A percentile compares a stretch with the other conserved stretches of the same genome.
Conservation (phyloP, 75 land plant genomes). For the Pinus albicaulis region DNA sequence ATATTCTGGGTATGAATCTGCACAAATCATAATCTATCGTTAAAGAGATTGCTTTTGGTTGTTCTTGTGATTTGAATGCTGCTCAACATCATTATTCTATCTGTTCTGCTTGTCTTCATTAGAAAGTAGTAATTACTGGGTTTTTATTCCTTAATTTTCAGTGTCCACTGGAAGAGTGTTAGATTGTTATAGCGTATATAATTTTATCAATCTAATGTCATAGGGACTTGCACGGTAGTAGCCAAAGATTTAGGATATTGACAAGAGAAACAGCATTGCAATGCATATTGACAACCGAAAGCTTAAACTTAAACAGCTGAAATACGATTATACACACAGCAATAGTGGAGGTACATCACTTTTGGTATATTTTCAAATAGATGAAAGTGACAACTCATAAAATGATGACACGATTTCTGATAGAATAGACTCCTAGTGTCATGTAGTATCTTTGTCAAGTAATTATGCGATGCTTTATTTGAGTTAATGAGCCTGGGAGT, state of each 20-base stretch:
- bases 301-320: not conserved
- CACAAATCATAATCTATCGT: not conserved
- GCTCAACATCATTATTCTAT: not conserved
- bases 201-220: no score
- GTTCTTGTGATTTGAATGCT: not conserved
- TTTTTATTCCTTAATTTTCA: no score
- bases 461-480: not conserved
- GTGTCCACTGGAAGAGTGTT: no score
- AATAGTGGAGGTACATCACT: not conserved
- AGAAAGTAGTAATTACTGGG: no score
- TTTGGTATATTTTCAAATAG: not conserved
- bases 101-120: not conserved
- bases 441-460: not conserved
- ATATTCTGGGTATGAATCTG: slow-evolving; percentile 25
- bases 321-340: not conserved
- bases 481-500: not conserved
- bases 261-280: not conserved
- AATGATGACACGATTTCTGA: not conserved
- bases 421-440: not conserved
- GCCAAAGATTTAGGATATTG: not conserved
- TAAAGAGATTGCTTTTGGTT: not conserved
- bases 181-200: no score
- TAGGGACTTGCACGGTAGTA: no score
- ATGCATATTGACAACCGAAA: slow-evolving; percentile 1
- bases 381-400: not conserved